Percentiles rank a stretch among this genome's conserved stretches.
Conservation (phyloP, 1,284 basidiomycete species). For the Microbotryum intermedium region DNA sequence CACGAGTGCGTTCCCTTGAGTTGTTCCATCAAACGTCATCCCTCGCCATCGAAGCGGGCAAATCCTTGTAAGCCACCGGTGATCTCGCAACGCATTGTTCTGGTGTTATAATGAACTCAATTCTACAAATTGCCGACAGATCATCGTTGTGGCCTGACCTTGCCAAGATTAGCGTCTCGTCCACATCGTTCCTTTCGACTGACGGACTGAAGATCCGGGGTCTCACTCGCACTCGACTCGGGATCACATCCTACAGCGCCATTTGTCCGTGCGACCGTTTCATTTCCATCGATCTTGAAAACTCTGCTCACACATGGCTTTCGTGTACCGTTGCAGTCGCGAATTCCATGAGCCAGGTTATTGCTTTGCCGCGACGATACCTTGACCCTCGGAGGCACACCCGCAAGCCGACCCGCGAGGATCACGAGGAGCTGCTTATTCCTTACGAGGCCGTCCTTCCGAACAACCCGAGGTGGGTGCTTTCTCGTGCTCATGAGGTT, state of each 20-base stretch:
- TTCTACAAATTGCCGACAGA: too few relatives aligned
- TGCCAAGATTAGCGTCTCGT: constrained; percentile 48
- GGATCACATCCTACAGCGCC: constrained; percentile 77
- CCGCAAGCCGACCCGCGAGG: constrained; percentile 63
- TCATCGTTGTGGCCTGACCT: constrained; percentile 35
- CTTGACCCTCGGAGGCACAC: constrained; percentile 74
- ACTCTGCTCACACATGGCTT: neutral
- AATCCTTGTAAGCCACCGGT: too few relatives aligned
- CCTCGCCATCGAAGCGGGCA: too few relatives aligned
- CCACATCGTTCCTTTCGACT: constrained; percentile 65
- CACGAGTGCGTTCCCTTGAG: constrained; percentile 57
- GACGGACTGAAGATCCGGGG: constrained; percentile 59
- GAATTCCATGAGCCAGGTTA: constrained; percentile 63
- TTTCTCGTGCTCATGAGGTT: constrained; percentile 72
- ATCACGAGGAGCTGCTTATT: constrained; percentile 76
- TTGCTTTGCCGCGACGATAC: constrained; percentile 61
- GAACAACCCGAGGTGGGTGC: constrained; percentile 59
- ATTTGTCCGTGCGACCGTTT: constrained; percentile 51
- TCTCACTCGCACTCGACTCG: constrained; percentile 73
- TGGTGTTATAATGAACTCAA: too few relatives aligned
- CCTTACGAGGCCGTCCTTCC: constrained; percentile 73
- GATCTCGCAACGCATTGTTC: too few relatives aligned
- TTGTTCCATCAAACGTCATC: constrained; percentile 44
- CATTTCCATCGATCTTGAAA: neutral
- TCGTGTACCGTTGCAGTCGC: constrained; percentile 51